Evolutionary conservation across 306 rosid species (phyloP), one percentile per base, ranked within the genome.

Genomic region (Rosa chinensis): DNA sequence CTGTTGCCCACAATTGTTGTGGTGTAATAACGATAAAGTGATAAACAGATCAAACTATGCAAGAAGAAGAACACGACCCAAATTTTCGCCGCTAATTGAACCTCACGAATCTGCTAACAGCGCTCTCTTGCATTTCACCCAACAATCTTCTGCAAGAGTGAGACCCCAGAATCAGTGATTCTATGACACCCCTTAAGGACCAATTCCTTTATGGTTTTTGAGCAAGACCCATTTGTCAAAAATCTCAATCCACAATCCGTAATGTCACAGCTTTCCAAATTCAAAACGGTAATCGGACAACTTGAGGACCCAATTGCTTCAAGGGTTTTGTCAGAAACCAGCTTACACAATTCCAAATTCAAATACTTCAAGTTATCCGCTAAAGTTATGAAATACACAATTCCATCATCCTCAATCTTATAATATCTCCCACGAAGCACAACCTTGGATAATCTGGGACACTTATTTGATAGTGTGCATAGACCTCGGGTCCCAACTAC

Each of bases 191-290:
- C n/a, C n/a, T n/a, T n/a, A 8, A 85, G 55, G 47, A 50, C 58
- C 50, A 85, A n/a, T 44, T 6, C 74, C 42, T 63, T 74, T 21
- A 78, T 20, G 43, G 80, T 74, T 74, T 69, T 81, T 0, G 85
- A 78, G 20, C 70, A 69, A 28, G 82, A 58, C 25, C 85, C 83
- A 6, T 10, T 70, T 11, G 85, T 78, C 68, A 85, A 45, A 44
- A 12, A 81, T 28, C 18, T 20, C 48, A 85, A 64, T 14, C 85
- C 88, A 14, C 23, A 25, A 78, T 85, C 85, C n/a, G 83, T 81
- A 61, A 85, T 81, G 2, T 72, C 21, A 70, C 85, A 85, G 10
- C 81, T 72, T 55, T 69, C 45, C 76, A 85, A 39, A 71, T 71
- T 81, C 81, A 81, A 80, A 55, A 63, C 23, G 1, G 49, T 12